phyloP scores from a whole-genome alignment of 1,139 yeast genomes.

The Yamadazyma pseudoaaseri region DNA sequence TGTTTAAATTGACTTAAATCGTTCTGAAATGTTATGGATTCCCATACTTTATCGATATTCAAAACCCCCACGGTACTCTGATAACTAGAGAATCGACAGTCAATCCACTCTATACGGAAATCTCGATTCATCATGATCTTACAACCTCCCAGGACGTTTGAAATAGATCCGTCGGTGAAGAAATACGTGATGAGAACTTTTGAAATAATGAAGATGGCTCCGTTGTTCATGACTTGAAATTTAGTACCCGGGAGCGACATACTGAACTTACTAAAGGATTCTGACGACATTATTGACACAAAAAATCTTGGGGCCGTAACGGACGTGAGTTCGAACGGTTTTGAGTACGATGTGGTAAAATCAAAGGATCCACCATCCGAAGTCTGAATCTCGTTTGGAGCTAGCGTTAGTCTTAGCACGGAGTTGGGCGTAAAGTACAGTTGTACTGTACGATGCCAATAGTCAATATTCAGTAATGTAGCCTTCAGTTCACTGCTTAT shows the following conservation, averaged over 20 bases:
- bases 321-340: conserved; percentile 63
- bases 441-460: conserved; percentile 40
- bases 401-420: conserved; percentile 25
- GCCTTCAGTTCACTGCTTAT: conserved; percentile 32
- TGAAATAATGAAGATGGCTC: conserved; percentile 62
- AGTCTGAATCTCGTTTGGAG: conserved; percentile 10
- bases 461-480: conserved; percentile 29
- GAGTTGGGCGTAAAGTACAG: conserved; percentile 36
- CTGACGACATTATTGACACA: conserved; percentile 51
- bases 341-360: conserved; percentile 15
- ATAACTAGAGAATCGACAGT: conserved; percentile 45
- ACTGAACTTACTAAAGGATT: conserved; percentile 50
- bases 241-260: conserved; percentile 62
- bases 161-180: conserved; percentile 68
- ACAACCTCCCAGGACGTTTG: conserved; percentile 58
- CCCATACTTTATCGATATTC: conserved; percentile 22
- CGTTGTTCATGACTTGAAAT: conserved; percentile 66
- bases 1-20: conserved; percentile 21
- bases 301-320: conserved; percentile 69
- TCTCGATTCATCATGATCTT: conserved; percentile 61
- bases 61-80: conserved; percentile 25
- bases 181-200: conserved; percentile 53
- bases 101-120: conserved; percentile 71
- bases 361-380: conserved; percentile 1
- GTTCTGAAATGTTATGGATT: conserved; percentile 10